These are phyloP conservation scores for Xylaria nigripes DNA, from an alignment of 495 filamentous ascomycete genomes.

Conservation along the genomic window DNA sequence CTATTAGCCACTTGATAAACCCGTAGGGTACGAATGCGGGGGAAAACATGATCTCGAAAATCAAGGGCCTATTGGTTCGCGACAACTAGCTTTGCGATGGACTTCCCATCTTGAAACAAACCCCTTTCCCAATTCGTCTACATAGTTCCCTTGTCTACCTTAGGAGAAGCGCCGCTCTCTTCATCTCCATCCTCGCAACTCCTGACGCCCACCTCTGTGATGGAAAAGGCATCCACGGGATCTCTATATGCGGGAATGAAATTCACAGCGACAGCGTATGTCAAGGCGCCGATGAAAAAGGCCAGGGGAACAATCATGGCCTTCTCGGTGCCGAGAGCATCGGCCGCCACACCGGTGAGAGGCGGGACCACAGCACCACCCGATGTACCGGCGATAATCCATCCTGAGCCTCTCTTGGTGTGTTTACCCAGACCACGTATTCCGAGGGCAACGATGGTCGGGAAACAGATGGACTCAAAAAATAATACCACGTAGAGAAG, in stretches of 20 bases:
- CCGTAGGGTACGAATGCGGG: background rate
- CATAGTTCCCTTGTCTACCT: constrained; percentile 7
- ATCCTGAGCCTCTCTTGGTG: constrained; percentile 56
- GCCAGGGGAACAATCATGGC: constrained; percentile 48
- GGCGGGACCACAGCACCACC: constrained; percentile 60
- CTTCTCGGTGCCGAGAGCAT: constrained; percentile 34
- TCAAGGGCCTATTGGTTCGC: background rate
- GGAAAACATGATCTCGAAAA: background rate
- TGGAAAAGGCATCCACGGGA: constrained; percentile 52
- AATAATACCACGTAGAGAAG: constrained; percentile 58
- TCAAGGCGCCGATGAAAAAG: constrained; percentile 51
- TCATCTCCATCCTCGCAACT: constrained; percentile 14
- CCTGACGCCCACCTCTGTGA: constrained; percentile 44
- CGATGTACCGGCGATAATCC: constrained; percentile 54
- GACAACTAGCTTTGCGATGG: background rate
- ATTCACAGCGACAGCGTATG: constrained; percentile 55
- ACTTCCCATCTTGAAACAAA: background rate
- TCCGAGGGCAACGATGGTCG: constrained; percentile 59
- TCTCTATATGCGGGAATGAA: constrained; percentile 52
- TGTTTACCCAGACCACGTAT: constrained; percentile 62
- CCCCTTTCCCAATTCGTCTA: background rate
- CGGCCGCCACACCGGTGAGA: constrained; percentile 51
- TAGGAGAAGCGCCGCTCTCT: constrained; percentile 19
- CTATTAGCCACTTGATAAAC: background rate
- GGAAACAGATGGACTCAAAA: constrained; percentile 62